Conservation (phyloP, 1,284 basidiomycete species). For the Papiliotrema flavescens region DNA sequence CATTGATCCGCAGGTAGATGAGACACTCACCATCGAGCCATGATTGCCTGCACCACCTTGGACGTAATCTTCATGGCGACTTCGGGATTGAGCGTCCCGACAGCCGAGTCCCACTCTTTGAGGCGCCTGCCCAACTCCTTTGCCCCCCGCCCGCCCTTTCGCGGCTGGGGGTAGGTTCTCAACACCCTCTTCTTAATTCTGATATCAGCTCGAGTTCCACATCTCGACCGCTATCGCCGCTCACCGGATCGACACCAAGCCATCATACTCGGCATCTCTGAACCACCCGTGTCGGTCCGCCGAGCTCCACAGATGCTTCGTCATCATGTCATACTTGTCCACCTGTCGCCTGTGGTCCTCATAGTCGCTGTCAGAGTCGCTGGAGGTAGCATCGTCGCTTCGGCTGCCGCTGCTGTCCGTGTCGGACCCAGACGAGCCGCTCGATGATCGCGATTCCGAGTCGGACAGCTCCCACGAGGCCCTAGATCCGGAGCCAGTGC, state of each 20-base stretch:
- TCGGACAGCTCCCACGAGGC: conserved; percentile 41
- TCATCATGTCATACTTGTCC: conserved; percentile 43
- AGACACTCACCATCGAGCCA: conserved; percentile 60
- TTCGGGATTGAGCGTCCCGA: conserved; percentile 68
- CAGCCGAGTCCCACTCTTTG: conserved; percentile 57
- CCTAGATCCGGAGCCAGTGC: conserved; percentile 16
- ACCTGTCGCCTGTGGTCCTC: conserved; percentile 16
- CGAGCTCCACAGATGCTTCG: conserved; percentile 37
- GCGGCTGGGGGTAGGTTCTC: conserved; percentile 35
- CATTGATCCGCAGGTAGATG: not conserved
- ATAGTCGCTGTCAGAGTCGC: conserved; percentile 15
- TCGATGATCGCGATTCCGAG: conserved; percentile 14
- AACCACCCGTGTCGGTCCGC: conserved; percentile 42
- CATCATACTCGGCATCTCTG: conserved; percentile 35
- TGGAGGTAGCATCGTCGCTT: conserved; percentile 7
- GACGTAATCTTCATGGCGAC: conserved; percentile 74
- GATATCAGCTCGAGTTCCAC: not conserved
- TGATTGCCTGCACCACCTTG: conserved; percentile 73
- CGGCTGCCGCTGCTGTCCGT: conserved; percentile 8
- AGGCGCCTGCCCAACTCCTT: conserved; percentile 23
- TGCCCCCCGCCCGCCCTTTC: conserved; percentile 15
- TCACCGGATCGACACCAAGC: conserved; percentile 41
- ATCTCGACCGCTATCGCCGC: not conserved
- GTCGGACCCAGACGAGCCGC: conserved; percentile 14
- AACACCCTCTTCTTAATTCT: conserved; percentile 33